phyloP scores from a whole-genome alignment of 805 yeast genomes.

The Torulaspora franciscae region DNA sequence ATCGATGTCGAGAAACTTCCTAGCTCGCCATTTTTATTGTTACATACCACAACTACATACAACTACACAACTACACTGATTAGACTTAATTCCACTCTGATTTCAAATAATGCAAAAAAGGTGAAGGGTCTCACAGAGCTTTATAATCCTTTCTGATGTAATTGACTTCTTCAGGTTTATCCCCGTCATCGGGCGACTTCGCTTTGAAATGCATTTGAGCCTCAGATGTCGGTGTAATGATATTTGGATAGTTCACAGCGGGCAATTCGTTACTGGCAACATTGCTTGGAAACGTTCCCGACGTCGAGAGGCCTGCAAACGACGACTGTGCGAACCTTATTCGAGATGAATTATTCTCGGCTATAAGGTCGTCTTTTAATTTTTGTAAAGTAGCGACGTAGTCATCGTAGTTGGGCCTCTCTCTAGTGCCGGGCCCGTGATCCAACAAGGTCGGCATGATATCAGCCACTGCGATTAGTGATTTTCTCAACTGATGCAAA shows the following conservation, averaged over 20 bases:
- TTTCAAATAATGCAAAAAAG: not conserved
- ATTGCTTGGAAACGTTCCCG: not conserved
- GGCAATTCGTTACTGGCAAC: not conserved
- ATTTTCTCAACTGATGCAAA: constrained; percentile 6
- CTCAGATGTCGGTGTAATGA: not conserved
- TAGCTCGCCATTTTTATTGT: not conserved
- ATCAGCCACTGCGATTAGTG: constrained; percentile 8
- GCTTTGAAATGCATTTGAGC: not conserved
- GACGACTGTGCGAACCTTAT: constrained; percentile 3
- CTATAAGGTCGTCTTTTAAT: constrained; percentile 7
- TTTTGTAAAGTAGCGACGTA: constrained; percentile 2
- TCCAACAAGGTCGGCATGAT: constrained; percentile 6
- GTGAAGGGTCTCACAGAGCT: not conserved
- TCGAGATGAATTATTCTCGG: constrained; percentile 4
- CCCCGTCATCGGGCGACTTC: not conserved
- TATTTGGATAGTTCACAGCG: not conserved
- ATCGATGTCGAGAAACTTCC: not conserved
- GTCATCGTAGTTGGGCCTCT: constrained; percentile 1
- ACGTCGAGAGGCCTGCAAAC: constrained; percentile 3
- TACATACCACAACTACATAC: constrained; percentile 1
- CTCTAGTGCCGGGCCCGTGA: not conserved
- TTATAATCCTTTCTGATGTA: not conserved
- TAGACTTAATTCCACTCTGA: not conserved
- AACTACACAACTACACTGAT: not conserved
- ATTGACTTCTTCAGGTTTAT: not conserved